Base-by-base conservation (phyloP, 2,329 filamentous ascomycete species). In the Botryosphaeria dothidea region DNA sequence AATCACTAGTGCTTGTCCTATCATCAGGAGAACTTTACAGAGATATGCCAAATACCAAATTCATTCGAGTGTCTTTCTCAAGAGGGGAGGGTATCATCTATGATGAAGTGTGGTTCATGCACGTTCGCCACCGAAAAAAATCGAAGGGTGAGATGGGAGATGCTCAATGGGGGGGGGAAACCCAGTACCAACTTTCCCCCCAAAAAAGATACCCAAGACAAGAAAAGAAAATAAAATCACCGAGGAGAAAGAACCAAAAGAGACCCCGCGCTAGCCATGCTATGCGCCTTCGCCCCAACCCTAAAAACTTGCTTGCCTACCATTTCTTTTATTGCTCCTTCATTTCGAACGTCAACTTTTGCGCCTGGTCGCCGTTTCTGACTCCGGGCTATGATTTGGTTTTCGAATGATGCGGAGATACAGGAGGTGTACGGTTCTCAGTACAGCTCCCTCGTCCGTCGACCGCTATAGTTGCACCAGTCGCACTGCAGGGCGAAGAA, bases 361-460 rank as follows among this genome's bases (percentile, higher is more conserved):
- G n/a, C 27, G 48, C 15, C 48, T 7, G 15, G 7, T n/a, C 19
- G 17, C 17, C 23, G 21, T 21, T 31, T 43, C 25, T 23, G n/a
- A 25, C 45, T 48, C 45, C 54, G 6, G 21, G 8, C 23, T n/a
- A n/a, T 34, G 52, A 19, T 17, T 41, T 56, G 34, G n/a, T 31
- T 15, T 29, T 19, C 23, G 13, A n/a, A 19, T 23, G 5, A 25
- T 17, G 23, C 21, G 34, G 36, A 36, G 19, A 17, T 29, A 1
- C 3, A 15, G 31, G 19, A 11, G 25, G 21, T 41, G 34, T 45
- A 41, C 36, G 25, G 21, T 19, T 41, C 49, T 71, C 66, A 77
- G 64, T 73, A 78, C 48, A 75, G 70, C 67, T 77, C 76, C 52
- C 75, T 66, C 5, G 76, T 78, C 27, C 77, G 68, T 65, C 77